These are phyloP conservation scores for Russula sp. DNA, from an alignment of 768 basidiomycete genomes.

Conservation along the genomic window DNA sequence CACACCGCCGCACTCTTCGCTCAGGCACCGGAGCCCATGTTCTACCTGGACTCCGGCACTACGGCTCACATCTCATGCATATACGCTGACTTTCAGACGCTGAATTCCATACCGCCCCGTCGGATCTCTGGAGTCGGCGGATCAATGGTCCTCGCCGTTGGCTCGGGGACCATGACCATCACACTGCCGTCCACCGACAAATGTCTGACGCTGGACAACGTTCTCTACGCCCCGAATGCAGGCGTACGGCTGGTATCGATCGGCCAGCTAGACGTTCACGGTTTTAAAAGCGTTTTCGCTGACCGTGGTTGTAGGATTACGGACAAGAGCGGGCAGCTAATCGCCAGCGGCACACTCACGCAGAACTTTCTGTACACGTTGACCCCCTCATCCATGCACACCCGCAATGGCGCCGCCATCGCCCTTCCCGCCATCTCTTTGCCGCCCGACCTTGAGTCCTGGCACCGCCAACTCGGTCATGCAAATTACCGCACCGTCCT, in stretches of 20 bases:
- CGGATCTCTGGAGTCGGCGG: slow-evolving; percentile 30
- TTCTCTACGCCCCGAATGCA: slow-evolving; percentile 23
- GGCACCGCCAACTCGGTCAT: not conserved
- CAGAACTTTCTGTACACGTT: not conserved
- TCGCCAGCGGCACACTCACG: not conserved
- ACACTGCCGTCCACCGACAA: not conserved
- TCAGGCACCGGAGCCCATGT: not conserved
- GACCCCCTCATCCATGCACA: not conserved
- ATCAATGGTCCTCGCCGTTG: slow-evolving; percentile 26
- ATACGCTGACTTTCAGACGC: slow-evolving; percentile 26
- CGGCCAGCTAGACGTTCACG: not conserved
- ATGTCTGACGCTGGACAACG: not conserved
- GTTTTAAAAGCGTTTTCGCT: not conserved
- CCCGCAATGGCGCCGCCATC: no score
- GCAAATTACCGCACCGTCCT: not conserved
- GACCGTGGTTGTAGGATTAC: not conserved
- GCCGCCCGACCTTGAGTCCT: not conserved
- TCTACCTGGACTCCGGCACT: slow-evolving; percentile 31
- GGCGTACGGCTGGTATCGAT: slow-evolving; percentile 23
- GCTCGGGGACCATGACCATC: slow-evolving; percentile 28
- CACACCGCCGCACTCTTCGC: not conserved
- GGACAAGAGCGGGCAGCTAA: not conserved
- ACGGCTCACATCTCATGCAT: slow-evolving; percentile 27
- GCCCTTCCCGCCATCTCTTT: no score
- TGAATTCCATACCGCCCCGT: slow-evolving; percentile 26